Base-by-base conservation (phyloP, 371 early-diverging fungal species). In the Polyrhizophydium stewartii region DNA sequence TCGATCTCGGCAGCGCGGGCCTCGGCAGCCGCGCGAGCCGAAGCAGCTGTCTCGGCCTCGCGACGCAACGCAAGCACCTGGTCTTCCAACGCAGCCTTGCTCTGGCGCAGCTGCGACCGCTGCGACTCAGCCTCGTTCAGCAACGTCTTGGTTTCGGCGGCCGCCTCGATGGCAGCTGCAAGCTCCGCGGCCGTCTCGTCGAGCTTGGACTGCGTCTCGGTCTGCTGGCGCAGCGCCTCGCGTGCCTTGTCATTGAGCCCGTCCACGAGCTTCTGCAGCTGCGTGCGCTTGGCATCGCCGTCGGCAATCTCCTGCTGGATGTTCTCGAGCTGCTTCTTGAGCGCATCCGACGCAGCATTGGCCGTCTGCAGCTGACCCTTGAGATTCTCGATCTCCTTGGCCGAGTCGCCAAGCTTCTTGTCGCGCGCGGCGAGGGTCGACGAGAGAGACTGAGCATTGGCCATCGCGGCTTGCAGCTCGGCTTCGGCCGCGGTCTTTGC, bases 271-370 rank as follows among this genome's bases (percentile, higher is more conserved):
- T 16, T 3, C 28, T 47, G 49, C 49, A 47, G 49, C 28, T 47
- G 49, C 25, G 49, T 6, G 10, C 28, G 22, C 9, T 94, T 94
- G 16, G 89, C 88, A 24, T 81, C 77, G 66, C 94, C 94, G 59
- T 93, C 94, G 1, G 93, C 94, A 72, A 93, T 84, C 71, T 96
- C 94, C 69, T 91, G 91, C 71, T 96, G 95, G 25, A 96, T 64
- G 2, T 92, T 81, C 65, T 90, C 76, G 78, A 92, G 85, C 69
- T 95, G 49, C 35, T 35, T 35, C 7, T 7, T 13, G 35, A 7
- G 13, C 7, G 35, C 35, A 47, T 28, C 28, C 49, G 49, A 47
- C 7, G 28, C 22, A 7, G 49, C 49, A 3, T 7, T 3, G 7
- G 49, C 16, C 28, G 22, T 47, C 28, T 47, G 49, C 7, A 10